Base-by-base conservation (phyloP, 768 basidiomycete species). In the Albatrellus ellisii region DNA sequence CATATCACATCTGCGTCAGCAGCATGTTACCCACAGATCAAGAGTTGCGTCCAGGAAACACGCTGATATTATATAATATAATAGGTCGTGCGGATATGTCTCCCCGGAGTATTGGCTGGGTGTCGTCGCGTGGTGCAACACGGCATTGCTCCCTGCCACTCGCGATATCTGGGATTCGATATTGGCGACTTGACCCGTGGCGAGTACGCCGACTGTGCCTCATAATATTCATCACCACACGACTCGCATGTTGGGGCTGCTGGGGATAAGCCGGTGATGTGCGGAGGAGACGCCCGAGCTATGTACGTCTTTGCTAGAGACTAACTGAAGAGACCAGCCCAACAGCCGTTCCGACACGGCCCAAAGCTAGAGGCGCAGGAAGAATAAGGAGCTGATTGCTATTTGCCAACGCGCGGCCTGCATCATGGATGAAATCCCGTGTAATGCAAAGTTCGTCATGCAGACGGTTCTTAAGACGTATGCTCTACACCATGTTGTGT, bases 371-470 rank as follows among this genome's bases (percentile, higher is more conserved):
- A 1, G 83, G 85, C 2, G 84, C 74, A 6, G 82, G 83, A 14
- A 87, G 72, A 67, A 78, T 80, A 39, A 87, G 65, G 2, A 80
- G 63, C 3, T 81, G 69, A 38, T 70, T 75, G 55, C 76, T 83
- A 50, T 88, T n/a, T n/a, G n/a, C n/a, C n/a, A n/a, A n/a, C n/a
- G n/a, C n/a, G n/a, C n/a, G n/a, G n/a, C n/a, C n/a, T n/a, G n/a
- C n/a, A n/a, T n/a, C n/a, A n/a, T n/a, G n/a, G n/a, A n/a, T n/a
- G n/a, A n/a, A n/a, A n/a, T n/a, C n/a, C n/a, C n/a, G n/a, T n/a
- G n/a, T n/a, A n/a, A n/a, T n/a, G n/a, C n/a, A n/a, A n/a, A n/a
- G n/a, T n/a, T n/a, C n/a, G n/a, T n/a, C n/a, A n/a, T n/a, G n/a
- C n/a, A n/a, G n/a, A n/a, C n/a, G n/a, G n/a, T n/a, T n/a, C n/a